These are phyloP conservation scores for Luzula sylvatica DNA, from an alignment of 176 grass and related monocot species.

Conservation along the genomic window DNA sequence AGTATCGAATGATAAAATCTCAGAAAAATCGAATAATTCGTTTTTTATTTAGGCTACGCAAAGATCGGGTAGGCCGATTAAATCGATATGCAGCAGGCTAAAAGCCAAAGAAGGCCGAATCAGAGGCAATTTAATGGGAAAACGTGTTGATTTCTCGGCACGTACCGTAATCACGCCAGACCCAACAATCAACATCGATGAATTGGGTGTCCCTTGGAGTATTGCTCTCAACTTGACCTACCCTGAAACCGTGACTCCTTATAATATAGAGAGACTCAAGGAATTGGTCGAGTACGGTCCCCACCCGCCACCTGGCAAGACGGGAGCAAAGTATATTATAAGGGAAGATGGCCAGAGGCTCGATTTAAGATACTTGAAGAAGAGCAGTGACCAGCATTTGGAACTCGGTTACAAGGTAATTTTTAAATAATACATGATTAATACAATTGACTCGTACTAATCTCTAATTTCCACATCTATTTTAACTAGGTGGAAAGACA, in stretches of 20 bases:
- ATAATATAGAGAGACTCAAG: constrained; percentile 93
- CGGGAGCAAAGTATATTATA: constrained; percentile 91
- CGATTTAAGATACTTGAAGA: constrained; percentile 90
- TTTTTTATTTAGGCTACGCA: constrained; percentile 64
- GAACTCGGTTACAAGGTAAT: constrained; percentile 86
- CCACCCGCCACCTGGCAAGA: constrained; percentile 87
- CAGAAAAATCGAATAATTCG: constrained; percentile 1
- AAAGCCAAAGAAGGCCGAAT: constrained; percentile 99
- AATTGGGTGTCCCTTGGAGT: constrained; percentile 95
- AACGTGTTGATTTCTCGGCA: constrained; percentile 96
- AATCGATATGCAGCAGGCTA: constrained; percentile 93
- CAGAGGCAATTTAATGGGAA: constrained; percentile 98
- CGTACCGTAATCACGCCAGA: constrained; percentile 90
- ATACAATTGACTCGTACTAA: too few species aligned
- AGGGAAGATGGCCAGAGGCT: constrained; percentile 94
- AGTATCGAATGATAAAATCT: not conserved
- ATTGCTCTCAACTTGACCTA: constrained; percentile 95
- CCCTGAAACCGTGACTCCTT: constrained; percentile 94
- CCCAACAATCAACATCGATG: constrained; percentile 93
- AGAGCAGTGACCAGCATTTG: constrained; percentile 95
- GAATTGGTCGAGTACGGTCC: constrained; percentile 96
- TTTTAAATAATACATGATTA: too few species aligned
- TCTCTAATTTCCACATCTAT: not conserved
- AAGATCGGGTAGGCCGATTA: constrained; percentile 88
- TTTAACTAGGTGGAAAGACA: constrained; percentile 69